Percentiles rank a stretch among this genome's conserved stretches.
Evolutionary conservation across 805 yeast species (phyloP).

Genomic region (Sporopachydermia lactativora): DNA sequence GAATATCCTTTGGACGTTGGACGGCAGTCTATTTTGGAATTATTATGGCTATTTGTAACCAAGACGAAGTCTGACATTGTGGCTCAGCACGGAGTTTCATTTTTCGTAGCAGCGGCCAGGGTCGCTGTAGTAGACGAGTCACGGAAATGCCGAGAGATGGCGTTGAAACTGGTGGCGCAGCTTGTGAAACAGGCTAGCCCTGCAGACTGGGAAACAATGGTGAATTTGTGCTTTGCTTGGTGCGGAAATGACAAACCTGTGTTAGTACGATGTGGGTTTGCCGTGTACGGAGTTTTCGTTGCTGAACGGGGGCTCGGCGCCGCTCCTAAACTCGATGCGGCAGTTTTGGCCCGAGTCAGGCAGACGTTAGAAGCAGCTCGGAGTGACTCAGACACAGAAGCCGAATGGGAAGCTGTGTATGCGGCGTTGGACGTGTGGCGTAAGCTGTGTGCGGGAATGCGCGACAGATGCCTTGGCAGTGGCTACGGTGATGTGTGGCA

Average conservation of each 20-base stretch:
- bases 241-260: constrained; percentile 33
- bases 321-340: constrained; percentile 25
- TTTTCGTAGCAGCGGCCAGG: constrained; percentile 72
- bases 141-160: constrained; percentile 72
- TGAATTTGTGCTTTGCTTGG: constrained; percentile 44
- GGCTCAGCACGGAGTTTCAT: constrained; percentile 39
- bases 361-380: constrained; percentile 22
- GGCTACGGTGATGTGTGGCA: constrained; percentile 34
- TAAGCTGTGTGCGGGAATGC: constrained; percentile 17
- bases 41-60: constrained; percentile 53
- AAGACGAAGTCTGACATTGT: constrained; percentile 50
- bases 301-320: constrained; percentile 29
- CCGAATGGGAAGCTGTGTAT: constrained; percentile 71
- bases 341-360: constrained; percentile 23
- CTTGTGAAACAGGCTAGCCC: constrained; percentile 37
- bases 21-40: constrained; percentile 80
- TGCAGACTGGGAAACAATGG: constrained; percentile 20
- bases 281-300: constrained; percentile 50
- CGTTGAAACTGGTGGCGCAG: constrained; percentile 42
- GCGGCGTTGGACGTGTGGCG: constrained; percentile 38
- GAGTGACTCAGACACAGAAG: constrained; percentile 25
- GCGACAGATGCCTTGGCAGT: constrained; percentile 16
- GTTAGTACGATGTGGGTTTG: constrained; percentile 61
- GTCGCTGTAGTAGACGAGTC: constrained; percentile 68
- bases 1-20: constrained; percentile 79